Evolutionary conservation across 345 rosid species (phyloP), one percentile per base, ranked within the genome.

Genomic region (Euphorbia peplus): DNA sequence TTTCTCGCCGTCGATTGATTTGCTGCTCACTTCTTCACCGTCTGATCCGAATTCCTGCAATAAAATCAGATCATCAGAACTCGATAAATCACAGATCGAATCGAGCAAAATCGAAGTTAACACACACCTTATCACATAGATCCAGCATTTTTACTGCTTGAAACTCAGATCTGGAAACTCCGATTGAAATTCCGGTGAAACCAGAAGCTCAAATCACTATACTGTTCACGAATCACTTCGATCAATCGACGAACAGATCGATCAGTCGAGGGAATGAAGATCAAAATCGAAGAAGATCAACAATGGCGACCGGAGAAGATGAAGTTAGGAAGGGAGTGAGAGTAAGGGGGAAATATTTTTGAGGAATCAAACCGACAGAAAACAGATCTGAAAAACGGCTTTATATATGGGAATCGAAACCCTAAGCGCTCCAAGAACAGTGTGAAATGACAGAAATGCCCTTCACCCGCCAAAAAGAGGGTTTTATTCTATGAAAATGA

Each of bases 1-100:
- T 85, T 86, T 93, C 26, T 67, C 85, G 73, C 37, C 71, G 19
- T 65, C 74, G 22, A 52, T 8, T 19, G 59, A 69, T 64, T 60
- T 70, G 68, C 53, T 70, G 42, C 63, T 70, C 62, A 60, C 60
- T 14, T 65, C 71, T 13, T 71, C 75, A 13, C 57, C 12, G 51
- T 66, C 72, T 37, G 64, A 60, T 60, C 59, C n/a, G n/a, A n/a
- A n/a, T n/a, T n/a, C 65, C 79, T 71, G 60, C 13, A 18, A 12
- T 10, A 39, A 21, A 39, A 1, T 16, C 41, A 39, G 8, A 28
- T 18, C 21, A 44, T 18, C 35, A 51, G 18, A 58, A 8, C 24
- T 21, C 5, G 24, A 71, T 69, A 69, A 55, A 70, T 57, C 63
- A 53, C 0, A 59, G 41, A 63, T 15, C 47, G 46, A 35, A 67